phyloP scores from a whole-genome alignment of 176 grass and related monocot genomes.

The Zizania latifolia region DNA sequence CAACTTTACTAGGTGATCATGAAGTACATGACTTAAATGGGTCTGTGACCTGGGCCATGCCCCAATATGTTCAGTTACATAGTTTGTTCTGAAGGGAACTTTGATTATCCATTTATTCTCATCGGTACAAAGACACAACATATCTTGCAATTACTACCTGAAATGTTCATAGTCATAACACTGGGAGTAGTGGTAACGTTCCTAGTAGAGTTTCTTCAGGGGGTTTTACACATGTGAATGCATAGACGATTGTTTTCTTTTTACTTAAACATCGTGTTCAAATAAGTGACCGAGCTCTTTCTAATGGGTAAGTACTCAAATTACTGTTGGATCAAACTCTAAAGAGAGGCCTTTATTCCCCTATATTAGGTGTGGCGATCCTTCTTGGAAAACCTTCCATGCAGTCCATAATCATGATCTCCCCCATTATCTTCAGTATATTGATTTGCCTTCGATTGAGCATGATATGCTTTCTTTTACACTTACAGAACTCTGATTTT shows the following conservation, averaged over 20 bases:
- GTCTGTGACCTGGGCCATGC: background rate
- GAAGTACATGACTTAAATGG: slow-evolving; percentile 7
- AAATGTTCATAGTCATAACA: too few species aligned
- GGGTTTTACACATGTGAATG: background rate
- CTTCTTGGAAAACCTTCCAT: background rate
- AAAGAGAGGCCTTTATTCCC: background rate
- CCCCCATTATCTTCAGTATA: background rate
- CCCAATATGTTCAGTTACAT: background rate
- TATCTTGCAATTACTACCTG: background rate
- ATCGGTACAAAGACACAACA: background rate
- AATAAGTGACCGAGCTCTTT: background rate
- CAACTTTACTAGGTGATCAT: background rate
- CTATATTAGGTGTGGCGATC: background rate
- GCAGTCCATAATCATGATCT: slow-evolving; percentile 4
- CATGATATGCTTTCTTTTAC: slow-evolving; percentile 1
- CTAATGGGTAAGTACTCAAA: background rate
- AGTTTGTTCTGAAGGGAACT: background rate
- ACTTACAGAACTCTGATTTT: background rate
- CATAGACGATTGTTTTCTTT: background rate
- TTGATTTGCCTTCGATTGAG: background rate
- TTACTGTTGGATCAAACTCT: background rate
- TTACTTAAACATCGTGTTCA: background rate
- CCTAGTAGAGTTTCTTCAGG: background rate
- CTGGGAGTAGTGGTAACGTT: too few species aligned
- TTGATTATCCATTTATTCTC: background rate